These are phyloP conservation scores for Penicillium sp. DNA, from an alignment of 2,329 filamentous ascomycete genomes.

Conservation along the genomic window DNA sequence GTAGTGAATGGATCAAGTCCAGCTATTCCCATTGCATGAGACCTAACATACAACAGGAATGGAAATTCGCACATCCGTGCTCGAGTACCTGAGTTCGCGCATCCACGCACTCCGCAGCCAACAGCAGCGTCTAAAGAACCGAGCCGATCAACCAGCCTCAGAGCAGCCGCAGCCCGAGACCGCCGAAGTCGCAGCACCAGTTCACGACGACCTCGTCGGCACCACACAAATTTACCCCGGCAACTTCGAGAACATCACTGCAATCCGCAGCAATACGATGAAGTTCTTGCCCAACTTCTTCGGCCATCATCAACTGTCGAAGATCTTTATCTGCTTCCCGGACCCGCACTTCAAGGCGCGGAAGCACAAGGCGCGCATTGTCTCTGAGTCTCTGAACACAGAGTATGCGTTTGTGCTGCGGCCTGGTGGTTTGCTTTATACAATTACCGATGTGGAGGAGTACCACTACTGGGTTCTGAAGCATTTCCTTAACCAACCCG, in stretches of 20 bases:
- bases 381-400: slow-evolving; percentile 81
- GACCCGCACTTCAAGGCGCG: slow-evolving; percentile 97
- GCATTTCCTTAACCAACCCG: slow-evolving; percentile 73
- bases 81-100: slow-evolving; percentile 85
- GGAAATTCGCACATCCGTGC: slow-evolving; percentile 88
- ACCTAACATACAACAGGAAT: slow-evolving; percentile 60
- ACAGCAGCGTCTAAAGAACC: slow-evolving; percentile 31
- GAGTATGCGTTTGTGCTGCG: slow-evolving; percentile 89
- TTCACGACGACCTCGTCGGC: slow-evolving; percentile 21
- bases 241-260: slow-evolving; percentile 82
- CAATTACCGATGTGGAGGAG: slow-evolving; percentile 96
- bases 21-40: neutral
- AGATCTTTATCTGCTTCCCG: slow-evolving; percentile 97
- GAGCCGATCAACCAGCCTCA: slow-evolving; percentile 6
- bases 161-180: slow-evolving; percentile 2
- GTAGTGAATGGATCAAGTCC: slow-evolving; percentile 56
- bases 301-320: slow-evolving; percentile 72
- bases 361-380: slow-evolving; percentile 96
- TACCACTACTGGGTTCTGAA: slow-evolving; percentile 90
- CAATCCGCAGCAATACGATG: slow-evolving; percentile 93
- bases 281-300: slow-evolving; percentile 99
- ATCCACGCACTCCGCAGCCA: slow-evolving; percentile 72
- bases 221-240: slow-evolving; percentile 31
- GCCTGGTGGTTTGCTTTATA: slow-evolving; percentile 87
- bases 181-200: slow-evolving; percentile 1